Base-by-base conservation (phyloP, 495 filamentous ascomycete genomes). In the Penicillium silybi region DNA sequence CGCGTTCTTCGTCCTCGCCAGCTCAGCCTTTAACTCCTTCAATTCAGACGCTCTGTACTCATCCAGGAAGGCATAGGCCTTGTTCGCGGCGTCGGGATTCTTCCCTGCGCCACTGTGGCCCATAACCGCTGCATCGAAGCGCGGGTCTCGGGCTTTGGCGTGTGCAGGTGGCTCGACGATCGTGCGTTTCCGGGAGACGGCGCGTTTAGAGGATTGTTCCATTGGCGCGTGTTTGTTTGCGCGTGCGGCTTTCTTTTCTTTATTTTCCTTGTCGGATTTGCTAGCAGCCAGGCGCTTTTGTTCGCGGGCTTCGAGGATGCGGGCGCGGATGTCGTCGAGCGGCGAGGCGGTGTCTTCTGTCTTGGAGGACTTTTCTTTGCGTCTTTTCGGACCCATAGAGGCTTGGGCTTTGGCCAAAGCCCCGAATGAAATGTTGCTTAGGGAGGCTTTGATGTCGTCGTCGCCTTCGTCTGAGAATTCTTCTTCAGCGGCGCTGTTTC, bases 201-300 rank as follows among this genome's bases (percentile, higher is more conserved):
- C 84, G 10, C 80, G 82, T 67, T 92, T 96, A 69, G 86, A 88
- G 1, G 88, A 84, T 48, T 89, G 77, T 38, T 89, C 85, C 44
- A 81, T 78, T 0, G 93, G 93, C 0, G 93, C 93, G 66, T 97
- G 90, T 66, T 98, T 98, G 66, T 77, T 88, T 20, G 83, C 59
- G 10, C 91, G 85, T n/a, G 64, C 59, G 20, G 64, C 46, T 48
- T 64, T 74, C 61, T 66, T 72, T 55, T 57, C 63, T 57, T 35
- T 59, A 54, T 43, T 63, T 50, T 76, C 71, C 57, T 71, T 77
- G 50, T 58, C 44, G 39, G 50, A 68, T 48, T 72, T 70, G 48
- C 54, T 67, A 62, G 49, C 54, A 1, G 60, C 48, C n/a, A 51
- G 53, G 45, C 53, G 68, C 42, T 75, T 65, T 58, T 75, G 63